phyloP scores from a whole-genome alignment of 2,329 filamentous ascomycete genomes.

The Aspergillus sp. region DNA sequence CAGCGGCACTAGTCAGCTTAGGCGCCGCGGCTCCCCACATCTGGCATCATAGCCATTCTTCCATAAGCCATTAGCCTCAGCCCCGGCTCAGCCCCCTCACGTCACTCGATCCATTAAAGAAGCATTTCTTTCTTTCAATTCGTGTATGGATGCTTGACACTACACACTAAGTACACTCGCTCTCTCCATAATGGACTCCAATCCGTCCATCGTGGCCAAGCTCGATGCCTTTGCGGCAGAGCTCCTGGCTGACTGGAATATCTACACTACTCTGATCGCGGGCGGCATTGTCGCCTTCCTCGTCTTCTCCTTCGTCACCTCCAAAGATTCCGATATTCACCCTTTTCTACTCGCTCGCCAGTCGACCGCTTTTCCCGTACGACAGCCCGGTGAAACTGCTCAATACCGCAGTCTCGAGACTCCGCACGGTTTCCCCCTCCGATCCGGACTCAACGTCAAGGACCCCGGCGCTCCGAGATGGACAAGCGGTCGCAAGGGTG shows the following conservation, averaged over 20 bases:
- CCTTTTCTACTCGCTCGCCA: slow-evolving; percentile 88
- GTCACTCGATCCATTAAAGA: not conserved
- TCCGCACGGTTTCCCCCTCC: slow-evolving; percentile 81
- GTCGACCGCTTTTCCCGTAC: slow-evolving; percentile 73
- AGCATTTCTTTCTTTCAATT: not conserved
- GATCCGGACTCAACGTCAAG: slow-evolving; percentile 77
- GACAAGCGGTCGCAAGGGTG: slow-evolving; percentile 79
- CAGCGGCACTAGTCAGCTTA: not conserved
- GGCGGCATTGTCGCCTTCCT: slow-evolving; percentile 67
- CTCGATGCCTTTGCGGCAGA: slow-evolving; percentile 71
- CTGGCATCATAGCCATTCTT: slow-evolving; percentile 1
- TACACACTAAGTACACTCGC: slow-evolving; percentile 3
- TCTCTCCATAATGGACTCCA: slow-evolving; percentile 37
- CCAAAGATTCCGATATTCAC: slow-evolving; percentile 84
- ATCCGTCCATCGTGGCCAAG: slow-evolving; percentile 61
- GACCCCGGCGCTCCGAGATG: slow-evolving; percentile 78
- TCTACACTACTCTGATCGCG: slow-evolving; percentile 72
- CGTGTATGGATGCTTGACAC: not conserved
- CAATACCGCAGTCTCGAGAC: slow-evolving; percentile 81
- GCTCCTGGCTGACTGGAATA: slow-evolving; percentile 78
- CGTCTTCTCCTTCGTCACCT: slow-evolving; percentile 69
- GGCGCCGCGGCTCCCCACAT: slow-evolving; percentile 21
- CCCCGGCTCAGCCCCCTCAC: slow-evolving; percentile 2
- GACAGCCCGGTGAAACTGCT: slow-evolving; percentile 82
- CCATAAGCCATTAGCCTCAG: not conserved